phyloP scores from a whole-genome alignment of 495 filamentous ascomycete genomes.

The Echria macrotheca region DNA sequence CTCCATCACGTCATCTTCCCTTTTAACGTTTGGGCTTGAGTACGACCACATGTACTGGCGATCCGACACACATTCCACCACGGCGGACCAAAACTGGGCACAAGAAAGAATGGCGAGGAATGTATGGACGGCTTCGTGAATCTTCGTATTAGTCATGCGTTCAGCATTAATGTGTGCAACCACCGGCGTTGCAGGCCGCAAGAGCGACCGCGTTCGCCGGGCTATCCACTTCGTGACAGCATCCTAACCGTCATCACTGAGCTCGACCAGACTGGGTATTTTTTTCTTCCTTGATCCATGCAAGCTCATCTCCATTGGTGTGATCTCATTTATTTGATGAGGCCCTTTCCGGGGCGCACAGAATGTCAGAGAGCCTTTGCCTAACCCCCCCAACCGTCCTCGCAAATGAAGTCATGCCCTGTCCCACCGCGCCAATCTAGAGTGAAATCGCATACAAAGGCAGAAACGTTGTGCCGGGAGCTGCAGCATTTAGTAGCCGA shows the following conservation, averaged over 20 bases:
- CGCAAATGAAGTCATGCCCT: conserved; percentile 38
- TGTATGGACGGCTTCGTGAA: too few species aligned
- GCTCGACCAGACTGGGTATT: conserved; percentile 26
- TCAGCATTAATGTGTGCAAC: conserved; percentile 20
- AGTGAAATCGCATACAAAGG: conserved; percentile 36
- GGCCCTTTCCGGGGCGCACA: conserved; percentile 32
- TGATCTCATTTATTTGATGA: conserved; percentile 37
- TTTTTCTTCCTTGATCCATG: conserved; percentile 29
- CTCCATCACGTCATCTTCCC: too few species aligned
- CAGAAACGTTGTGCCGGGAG: conserved; percentile 18
- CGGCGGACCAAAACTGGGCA: too few species aligned
- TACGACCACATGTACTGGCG: too few species aligned
- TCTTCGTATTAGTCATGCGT: conserved; percentile 26
- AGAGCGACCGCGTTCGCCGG: conserved; percentile 5
- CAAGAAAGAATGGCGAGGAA: too few species aligned
- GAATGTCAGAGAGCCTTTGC: conserved; percentile 32
- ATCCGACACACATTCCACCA: too few species aligned
- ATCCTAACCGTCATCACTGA: conserved; percentile 22
- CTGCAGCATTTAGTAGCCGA: conserved; percentile 47
- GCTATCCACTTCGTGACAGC: conserved; percentile 3
- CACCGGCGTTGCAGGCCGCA: conserved; percentile 8
- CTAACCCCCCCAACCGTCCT: conserved; percentile 31
- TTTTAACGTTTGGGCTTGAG: too few species aligned
- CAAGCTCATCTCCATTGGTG: conserved; percentile 35
- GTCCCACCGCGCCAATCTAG: conserved; percentile 40